phyloP scores from a whole-genome alignment of 2,329 filamentous ascomycete species.

The Bipolaris gigantea region DNA sequence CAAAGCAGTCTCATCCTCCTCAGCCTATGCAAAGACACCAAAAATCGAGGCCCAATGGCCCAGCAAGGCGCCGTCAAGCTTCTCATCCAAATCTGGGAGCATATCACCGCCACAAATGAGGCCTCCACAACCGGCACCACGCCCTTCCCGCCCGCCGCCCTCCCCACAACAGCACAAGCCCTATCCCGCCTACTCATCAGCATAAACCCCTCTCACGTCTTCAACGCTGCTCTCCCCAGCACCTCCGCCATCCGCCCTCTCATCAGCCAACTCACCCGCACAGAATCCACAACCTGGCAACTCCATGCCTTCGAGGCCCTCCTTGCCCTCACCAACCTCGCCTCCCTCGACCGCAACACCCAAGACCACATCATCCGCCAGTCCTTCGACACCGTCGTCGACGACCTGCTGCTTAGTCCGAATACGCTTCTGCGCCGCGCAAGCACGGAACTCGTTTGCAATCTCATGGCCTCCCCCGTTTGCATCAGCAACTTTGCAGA shows the following conservation, averaged over 20 bases:
- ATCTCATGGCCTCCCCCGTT: slow-evolving; percentile 72
- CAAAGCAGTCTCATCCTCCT: slow-evolving; percentile 77
- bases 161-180: slow-evolving; percentile 71
- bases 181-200: slow-evolving; percentile 85
- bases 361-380: slow-evolving; percentile 70
- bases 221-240: slow-evolving; percentile 72
- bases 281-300: slow-evolving; percentile 64
- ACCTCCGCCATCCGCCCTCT: slow-evolving; percentile 83
- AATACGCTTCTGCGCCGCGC: slow-evolving; percentile 80
- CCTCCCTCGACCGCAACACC: slow-evolving; percentile 68
- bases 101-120: slow-evolving; percentile 52
- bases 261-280: slow-evolving; percentile 69
- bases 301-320: slow-evolving; percentile 88
- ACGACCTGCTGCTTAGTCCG: slow-evolving; percentile 78
- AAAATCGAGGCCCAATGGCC: slow-evolving; percentile 75
- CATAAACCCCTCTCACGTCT: slow-evolving; percentile 80
- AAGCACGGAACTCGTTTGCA: slow-evolving; percentile 86
- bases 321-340: slow-evolving; percentile 91
- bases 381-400: slow-evolving; percentile 70
- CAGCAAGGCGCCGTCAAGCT: slow-evolving; percentile 94
- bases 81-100: slow-evolving; percentile 69
- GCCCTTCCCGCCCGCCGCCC: slow-evolving; percentile 28
- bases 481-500: slow-evolving; percentile 72
- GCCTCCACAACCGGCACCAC: slow-evolving; percentile 46
- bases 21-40: slow-evolving; percentile 72